Evolutionary conservation across 805 yeast genomes (phyloP), one percentile per base, ranked within the genome.

Genomic region (Yamadazyma endophytica): DNA sequence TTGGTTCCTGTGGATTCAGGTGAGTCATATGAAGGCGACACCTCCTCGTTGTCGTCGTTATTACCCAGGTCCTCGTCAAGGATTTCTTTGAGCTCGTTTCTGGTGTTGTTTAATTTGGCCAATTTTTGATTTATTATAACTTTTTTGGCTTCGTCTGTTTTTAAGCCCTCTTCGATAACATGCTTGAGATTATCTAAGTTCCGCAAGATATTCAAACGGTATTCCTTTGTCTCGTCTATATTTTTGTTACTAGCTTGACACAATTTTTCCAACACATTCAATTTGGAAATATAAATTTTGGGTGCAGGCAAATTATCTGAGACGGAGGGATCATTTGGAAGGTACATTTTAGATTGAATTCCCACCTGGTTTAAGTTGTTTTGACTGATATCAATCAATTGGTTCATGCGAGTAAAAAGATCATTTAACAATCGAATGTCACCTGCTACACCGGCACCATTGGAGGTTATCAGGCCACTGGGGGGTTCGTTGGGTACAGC

Each of bases 281-380:
- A 54, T 40, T 66, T 66, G 13, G 65, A 45, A 6, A 64, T 49
- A 43, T 64, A 64, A 13, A 53, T 53, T 18, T 48, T 50, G 3
- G 67, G 64, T 23, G 61, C 51, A 3, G 70, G 70, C 28, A 66
- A 52, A 35, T 52, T 52, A 23, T 64, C 69, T 28, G 57, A 49
- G n/a, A 35, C 38, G 6, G 51, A 31, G 1, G 60, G 67, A 37
- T 61, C 60, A 6, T 44, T 40, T 1, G 69, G 68, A 16, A 65
- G 42, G 40, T 60, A 63, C 3, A 47, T 46, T 29, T 53, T 56
- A n/a, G 62, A 49, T 42, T 63, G 69, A 17, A 52, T 46, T 4
- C 61, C 61, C 26, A 63, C 58, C 42, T 61, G 65, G 16, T 63
- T 54, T 36, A 64, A 46, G 39, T 61, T 61, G n/a, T 59, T 43